phyloP scores from a whole-genome alignment of 257 asterid genomes.

The Salvia rosmarinus region DNA sequence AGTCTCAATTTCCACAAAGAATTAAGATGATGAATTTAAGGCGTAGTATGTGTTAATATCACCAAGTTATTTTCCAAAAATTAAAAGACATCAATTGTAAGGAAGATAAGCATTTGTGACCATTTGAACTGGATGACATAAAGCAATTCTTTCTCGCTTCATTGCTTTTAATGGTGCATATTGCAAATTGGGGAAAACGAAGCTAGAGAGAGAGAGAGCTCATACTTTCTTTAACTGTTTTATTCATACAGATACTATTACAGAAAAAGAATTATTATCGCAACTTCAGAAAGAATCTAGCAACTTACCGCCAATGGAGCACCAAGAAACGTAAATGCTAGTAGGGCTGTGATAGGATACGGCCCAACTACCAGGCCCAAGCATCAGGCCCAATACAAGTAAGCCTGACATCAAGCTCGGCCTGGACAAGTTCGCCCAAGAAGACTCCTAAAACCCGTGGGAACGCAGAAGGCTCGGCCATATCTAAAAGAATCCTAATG shows the following conservation, averaged over 20 bases:
- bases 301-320: slow-evolving; percentile 80
- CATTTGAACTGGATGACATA: background rate
- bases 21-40: background rate
- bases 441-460: too few species aligned
- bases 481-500: too few species aligned
- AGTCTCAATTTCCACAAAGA: background rate
- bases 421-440: too few species aligned
- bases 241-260: background rate
- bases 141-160: background rate
- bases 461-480: too few species aligned
- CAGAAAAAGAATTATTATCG: background rate
- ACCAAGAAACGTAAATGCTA: slow-evolving; percentile 74
- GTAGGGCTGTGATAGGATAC: too few species aligned
- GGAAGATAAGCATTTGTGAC: slow-evolving; percentile 16
- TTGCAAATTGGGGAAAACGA: background rate
- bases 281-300: slow-evolving; percentile 21
- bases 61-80: background rate
- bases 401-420: too few species aligned
- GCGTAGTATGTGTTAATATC: background rate
- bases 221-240: too few species aligned
- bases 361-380: too few species aligned
- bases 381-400: too few species aligned
- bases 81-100: background rate
- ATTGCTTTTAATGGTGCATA: background rate
- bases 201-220: too few species aligned